Evolutionary conservation across 257 asterid species (phyloP).

Genomic region (Galeopsis tetrahit): DNA sequence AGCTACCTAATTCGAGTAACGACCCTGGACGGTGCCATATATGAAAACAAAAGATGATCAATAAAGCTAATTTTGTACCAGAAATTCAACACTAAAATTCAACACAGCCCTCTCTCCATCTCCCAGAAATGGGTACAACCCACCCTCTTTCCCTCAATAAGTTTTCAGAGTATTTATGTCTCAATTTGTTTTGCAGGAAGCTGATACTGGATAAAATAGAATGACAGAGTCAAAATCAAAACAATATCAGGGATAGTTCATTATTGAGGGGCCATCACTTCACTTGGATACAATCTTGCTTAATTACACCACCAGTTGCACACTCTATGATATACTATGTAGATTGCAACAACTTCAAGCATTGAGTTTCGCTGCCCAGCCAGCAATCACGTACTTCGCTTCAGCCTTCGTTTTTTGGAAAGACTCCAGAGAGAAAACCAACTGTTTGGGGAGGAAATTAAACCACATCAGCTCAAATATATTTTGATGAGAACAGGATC

Average conservation of each 20-base stretch:
- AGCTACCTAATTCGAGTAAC: too few relatives aligned
- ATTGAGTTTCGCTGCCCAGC: constrained; percentile 80
- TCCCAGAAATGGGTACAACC: too few relatives aligned
- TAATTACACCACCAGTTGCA: constrained; percentile 5
- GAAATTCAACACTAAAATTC: too few relatives aligned
- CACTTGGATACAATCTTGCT: constrained; percentile 2
- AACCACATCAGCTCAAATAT: neutral
- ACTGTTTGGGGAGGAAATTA: constrained; percentile 39
- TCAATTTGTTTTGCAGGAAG: neutral
- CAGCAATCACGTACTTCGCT: constrained; percentile 61
- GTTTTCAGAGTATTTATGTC: neutral
- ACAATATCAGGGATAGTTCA: neutral
- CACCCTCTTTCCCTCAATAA: too few relatives aligned
- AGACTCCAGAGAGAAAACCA: constrained; percentile 60
- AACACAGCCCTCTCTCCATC: too few relatives aligned
- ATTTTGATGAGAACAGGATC: neutral
- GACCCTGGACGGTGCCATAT: too few relatives aligned
- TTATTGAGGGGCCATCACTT: constrained; percentile 22
- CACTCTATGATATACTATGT: constrained; percentile 4
- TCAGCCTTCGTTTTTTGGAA: constrained; percentile 76
- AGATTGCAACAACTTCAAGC: constrained; percentile 42
- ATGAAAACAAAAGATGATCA: too few relatives aligned
- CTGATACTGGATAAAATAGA: neutral
- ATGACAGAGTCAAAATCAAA: neutral
- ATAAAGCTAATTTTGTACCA: too few relatives aligned